These are phyloP conservation scores for Musa schizocarpa DNA, from an alignment of 176 grass and related monocot genomes.

Conservation along the genomic window DNA sequence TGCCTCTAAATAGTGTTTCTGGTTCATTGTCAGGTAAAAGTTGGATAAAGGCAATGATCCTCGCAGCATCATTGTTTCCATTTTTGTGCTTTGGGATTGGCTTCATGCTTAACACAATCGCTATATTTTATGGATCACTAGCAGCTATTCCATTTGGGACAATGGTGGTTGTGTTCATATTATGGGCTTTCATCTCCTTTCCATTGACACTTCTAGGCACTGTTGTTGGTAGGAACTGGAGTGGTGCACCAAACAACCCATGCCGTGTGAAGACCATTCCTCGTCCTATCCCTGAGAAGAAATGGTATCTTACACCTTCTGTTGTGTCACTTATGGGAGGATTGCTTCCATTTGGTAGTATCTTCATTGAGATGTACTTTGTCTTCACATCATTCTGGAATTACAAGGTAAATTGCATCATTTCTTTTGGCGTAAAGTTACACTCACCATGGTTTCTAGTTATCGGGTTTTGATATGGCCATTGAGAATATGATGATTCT, in stretches of 20 bases:
- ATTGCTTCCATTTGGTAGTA: constrained; percentile 86
- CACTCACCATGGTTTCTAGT: neutral
- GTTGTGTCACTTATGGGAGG: constrained; percentile 88
- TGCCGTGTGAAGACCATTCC: constrained; percentile 94
- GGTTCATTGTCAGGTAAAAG: constrained; percentile 53
- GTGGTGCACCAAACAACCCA: constrained; percentile 77
- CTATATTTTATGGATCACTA: constrained; percentile 87
- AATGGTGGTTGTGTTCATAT: constrained; percentile 76
- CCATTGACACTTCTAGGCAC: constrained; percentile 84
- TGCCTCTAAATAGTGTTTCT: neutral
- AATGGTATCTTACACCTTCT: constrained; percentile 87
- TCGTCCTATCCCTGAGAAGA: constrained; percentile 85
- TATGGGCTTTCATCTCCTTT: constrained; percentile 92
- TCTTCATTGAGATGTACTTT: constrained; percentile 99
- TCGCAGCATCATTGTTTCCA: constrained; percentile 80
- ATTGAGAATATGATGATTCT: neutral
- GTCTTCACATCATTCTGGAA: constrained; percentile 99
- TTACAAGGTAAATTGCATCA: constrained; percentile 59
- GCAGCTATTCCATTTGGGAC: constrained; percentile 95
- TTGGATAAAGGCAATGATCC: constrained; percentile 83
- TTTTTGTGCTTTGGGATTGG: constrained; percentile 95
- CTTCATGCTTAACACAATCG: constrained; percentile 71
- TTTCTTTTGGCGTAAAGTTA: neutral
- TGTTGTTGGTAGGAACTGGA: constrained; percentile 89
- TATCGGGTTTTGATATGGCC: neutral